Evolutionary conservation across 352 stramenopile species (phyloP).

Genomic region (Hyaloperonospora arabidopsidis): DNA sequence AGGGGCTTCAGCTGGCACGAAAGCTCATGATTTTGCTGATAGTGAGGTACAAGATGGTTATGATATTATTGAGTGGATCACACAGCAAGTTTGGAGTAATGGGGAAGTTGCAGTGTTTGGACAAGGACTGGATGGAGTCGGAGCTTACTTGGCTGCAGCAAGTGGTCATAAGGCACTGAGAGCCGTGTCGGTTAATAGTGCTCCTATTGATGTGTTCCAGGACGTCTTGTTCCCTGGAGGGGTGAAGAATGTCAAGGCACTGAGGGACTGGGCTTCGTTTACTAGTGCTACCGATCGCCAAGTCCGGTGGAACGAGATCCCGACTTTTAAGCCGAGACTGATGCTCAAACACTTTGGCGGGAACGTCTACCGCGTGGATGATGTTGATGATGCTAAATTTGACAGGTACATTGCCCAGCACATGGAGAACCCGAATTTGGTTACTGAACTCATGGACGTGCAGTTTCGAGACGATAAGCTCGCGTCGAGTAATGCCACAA

Average conservation of each 20-base stretch:
- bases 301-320: constrained; percentile 65
- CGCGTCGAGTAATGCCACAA: constrained; percentile 30
- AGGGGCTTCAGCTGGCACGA: constrained; percentile 58
- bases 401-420: constrained; percentile 59
- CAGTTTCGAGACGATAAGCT: constrained; percentile 64
- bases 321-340: constrained; percentile 61
- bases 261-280: constrained; percentile 63
- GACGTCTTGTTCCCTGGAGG: constrained; percentile 68
- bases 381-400: constrained; percentile 58
- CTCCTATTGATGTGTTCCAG: constrained; percentile 59
- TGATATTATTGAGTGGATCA: constrained; percentile 78
- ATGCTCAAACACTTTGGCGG: constrained; percentile 85
- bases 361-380: constrained; percentile 74
- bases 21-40: constrained; percentile 58
- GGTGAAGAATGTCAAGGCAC: constrained; percentile 61
- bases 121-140: constrained; percentile 64
- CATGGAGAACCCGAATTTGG: constrained; percentile 49
- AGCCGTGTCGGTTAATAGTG: constrained; percentile 63
- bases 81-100: constrained; percentile 70
- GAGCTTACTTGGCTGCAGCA: constrained; percentile 52
- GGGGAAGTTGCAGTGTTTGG: constrained; percentile 63
- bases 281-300: constrained; percentile 68
- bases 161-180: constrained; percentile 61
- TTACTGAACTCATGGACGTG: constrained; percentile 38
- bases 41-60: constrained; percentile 65